Conservation (phyloP, 1,139 yeast genomes). For the Scheffersomyces stambukii region DNA sequence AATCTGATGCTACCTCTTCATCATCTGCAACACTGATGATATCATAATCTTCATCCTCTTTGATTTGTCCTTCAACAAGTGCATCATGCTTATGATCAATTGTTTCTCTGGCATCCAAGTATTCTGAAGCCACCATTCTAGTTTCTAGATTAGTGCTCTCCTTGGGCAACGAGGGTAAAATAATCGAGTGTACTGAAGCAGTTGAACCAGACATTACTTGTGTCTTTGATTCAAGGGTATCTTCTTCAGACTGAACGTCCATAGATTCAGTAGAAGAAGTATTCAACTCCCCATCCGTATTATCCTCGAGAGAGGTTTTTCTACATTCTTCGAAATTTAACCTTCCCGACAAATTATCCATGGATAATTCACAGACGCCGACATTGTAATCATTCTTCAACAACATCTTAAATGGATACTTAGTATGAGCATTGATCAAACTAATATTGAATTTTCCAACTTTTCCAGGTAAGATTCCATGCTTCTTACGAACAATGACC, state of each 20-base stretch:
- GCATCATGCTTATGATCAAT: constrained; percentile 10
- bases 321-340: constrained; percentile 10
- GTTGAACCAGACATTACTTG: constrained; percentile 14
- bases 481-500: constrained; percentile 26
- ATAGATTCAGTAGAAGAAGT: constrained; percentile 10
- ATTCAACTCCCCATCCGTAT: constrained; percentile 2
- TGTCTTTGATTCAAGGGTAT: not conserved
- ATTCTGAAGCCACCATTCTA: constrained; percentile 13
- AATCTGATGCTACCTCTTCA: constrained; percentile 32
- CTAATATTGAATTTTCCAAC: constrained; percentile 31
- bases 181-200: constrained; percentile 31
- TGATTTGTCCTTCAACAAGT: constrained; percentile 1
- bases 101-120: constrained; percentile 19
- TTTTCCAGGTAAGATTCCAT: constrained; percentile 30
- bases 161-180: constrained; percentile 33
- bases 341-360: constrained; percentile 22
- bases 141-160: constrained; percentile 16
- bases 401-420: constrained; percentile 29
- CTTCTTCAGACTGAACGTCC: constrained; percentile 5
- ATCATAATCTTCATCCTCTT: constrained; percentile 23
- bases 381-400: constrained; percentile 19
- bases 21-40: constrained; percentile 28
- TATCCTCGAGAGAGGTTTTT: constrained; percentile 1
- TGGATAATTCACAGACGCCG: constrained; percentile 23
- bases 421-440: constrained; percentile 29